Percentiles rank a stretch among this genome's conserved stretches.
phyloP scores from a whole-genome alignment of 129 eudicot genomes.

The Flaveria bidentis region DNA sequence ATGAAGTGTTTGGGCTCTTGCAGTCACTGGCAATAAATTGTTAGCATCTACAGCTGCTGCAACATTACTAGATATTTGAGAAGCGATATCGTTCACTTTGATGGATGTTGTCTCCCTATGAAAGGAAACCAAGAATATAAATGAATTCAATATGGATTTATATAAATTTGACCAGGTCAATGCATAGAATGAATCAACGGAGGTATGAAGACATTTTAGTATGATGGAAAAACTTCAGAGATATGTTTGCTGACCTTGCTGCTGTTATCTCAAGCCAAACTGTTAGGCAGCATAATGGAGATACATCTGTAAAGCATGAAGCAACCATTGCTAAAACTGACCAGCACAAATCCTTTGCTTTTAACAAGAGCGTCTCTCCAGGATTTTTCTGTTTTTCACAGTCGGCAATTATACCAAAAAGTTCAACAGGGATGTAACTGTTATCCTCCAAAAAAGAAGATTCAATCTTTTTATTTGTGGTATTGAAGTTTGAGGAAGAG shows the following conservation, averaged over 20 bases:
- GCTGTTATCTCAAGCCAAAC: constrained; percentile 97
- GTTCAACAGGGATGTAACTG: constrained; percentile 61
- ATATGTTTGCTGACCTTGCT: constrained; percentile 62
- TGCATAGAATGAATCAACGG: constrained; percentile 17
- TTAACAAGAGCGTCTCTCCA: constrained; percentile 80
- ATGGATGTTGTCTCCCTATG: constrained; percentile 86
- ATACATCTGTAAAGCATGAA: constrained; percentile 88
- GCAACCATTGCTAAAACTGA: constrained; percentile 89
- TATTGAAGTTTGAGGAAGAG: constrained; percentile 49
- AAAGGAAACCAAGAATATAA: constrained; percentile 23
- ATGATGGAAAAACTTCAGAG: constrained; percentile 20
- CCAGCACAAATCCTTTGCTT: constrained; percentile 95
- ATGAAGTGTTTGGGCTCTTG: constrained; percentile 56
- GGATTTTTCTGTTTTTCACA: constrained; percentile 83
- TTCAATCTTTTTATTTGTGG: constrained; percentile 43
- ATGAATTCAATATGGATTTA: constrained; percentile 1
- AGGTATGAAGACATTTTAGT: constrained; percentile 24
- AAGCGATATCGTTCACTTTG: constrained; percentile 83
- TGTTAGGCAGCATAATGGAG: constrained; percentile 84
- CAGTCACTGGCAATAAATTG: constrained; percentile 62
- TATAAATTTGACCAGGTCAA: constrained; percentile 11
- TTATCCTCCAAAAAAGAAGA: constrained; percentile 50
- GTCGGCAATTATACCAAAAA: constrained; percentile 82
- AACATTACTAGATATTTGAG: constrained; percentile 75
- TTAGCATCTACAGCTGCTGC: constrained; percentile 93